A percentile compares a stretch with the other conserved stretches of the same genome.
Conservation (phyloP, 2,329 filamentous ascomycete species). For the Arthrobotrys conoides region DNA sequence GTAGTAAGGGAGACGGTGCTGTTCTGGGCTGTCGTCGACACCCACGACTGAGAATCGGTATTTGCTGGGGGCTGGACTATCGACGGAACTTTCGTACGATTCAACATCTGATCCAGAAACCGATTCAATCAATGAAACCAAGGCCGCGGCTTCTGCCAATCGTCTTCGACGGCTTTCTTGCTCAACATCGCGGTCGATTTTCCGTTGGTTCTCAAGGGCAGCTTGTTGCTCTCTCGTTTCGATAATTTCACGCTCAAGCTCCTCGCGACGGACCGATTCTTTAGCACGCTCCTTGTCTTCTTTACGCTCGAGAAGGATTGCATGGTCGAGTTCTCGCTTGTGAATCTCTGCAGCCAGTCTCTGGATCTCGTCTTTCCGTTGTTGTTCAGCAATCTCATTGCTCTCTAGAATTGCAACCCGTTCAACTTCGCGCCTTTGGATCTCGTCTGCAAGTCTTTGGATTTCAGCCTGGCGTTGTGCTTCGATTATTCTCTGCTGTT, state of each 20-base stretch:
- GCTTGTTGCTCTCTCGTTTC: conserved; percentile 39
- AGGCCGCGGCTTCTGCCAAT: conserved; percentile 48
- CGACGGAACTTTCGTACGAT: conserved; percentile 18
- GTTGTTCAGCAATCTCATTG: conserved; percentile 56
- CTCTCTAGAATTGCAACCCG: conserved; percentile 44
- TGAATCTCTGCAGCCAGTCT: conserved; percentile 47
- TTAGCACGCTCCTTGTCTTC: conserved; percentile 53
- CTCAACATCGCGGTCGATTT: conserved; percentile 50
- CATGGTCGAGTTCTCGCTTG: conserved; percentile 50
- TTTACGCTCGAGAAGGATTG: conserved; percentile 51
- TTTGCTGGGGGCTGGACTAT: conserved; percentile 17
- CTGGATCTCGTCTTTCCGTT: conserved; percentile 52
- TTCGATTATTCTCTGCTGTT: conserved; percentile 48
- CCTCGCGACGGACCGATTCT: conserved; percentile 55
- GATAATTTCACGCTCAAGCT: conserved; percentile 51
- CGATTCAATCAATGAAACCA: conserved; percentile 38
- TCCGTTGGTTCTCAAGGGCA: conserved; percentile 40
- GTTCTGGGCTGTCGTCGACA: conserved; percentile 39
- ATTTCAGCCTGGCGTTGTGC: conserved; percentile 41
- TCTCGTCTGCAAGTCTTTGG: conserved; percentile 46
- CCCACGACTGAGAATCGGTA: conserved; percentile 40
- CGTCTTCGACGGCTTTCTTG: conserved; percentile 53
- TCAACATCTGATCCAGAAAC: conserved; percentile 32
- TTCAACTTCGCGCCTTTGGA: conserved; percentile 51
- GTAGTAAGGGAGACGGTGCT: conserved; percentile 40